A percentile compares a stretch with the other conserved stretches of the same genome.
Evolutionary conservation across 2,329 filamentous ascomycete genomes (phyloP).

Genomic region (Fusarium denticulatum): DNA sequence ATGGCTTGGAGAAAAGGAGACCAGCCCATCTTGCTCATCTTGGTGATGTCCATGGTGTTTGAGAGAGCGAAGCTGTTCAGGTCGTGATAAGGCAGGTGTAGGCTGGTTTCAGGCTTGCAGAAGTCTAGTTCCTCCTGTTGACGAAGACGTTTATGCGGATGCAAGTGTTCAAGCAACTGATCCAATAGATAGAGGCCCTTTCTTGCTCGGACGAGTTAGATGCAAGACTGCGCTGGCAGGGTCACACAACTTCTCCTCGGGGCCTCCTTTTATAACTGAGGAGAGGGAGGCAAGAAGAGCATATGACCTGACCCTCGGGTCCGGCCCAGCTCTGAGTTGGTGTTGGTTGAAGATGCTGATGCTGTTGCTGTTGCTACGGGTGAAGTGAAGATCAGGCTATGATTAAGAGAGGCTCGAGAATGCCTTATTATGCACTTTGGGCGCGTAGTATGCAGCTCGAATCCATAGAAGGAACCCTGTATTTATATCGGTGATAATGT

Average conservation of each 20-base stretch:
- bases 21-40: conserved; percentile 42
- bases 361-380: not conserved
- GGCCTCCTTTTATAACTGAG: conserved; percentile 9
- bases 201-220: conserved; percentile 1
- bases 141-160: not conserved
- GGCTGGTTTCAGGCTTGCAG: not conserved
- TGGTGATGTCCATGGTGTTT: conserved; percentile 39
- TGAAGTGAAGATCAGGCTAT: not conserved
- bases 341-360: not conserved
- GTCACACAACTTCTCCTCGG: conserved; percentile 20
- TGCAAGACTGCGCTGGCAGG: conserved; percentile 32
- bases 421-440: not conserved
- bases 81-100: not conserved
- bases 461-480: not conserved
- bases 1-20: conserved; percentile 43
- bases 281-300: not conserved
- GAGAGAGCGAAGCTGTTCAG: not conserved
- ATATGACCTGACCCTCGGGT: not conserved
- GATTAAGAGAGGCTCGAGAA: not conserved
- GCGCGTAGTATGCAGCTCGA: not conserved
- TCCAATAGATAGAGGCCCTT: not conserved
- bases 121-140: not conserved
- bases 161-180: not conserved
- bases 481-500: conserved; percentile 11
- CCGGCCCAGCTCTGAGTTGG: not conserved